Base-by-base conservation (phyloP, 2,329 filamentous ascomycete species). In the Aspergillus eucalypticola region DNA sequence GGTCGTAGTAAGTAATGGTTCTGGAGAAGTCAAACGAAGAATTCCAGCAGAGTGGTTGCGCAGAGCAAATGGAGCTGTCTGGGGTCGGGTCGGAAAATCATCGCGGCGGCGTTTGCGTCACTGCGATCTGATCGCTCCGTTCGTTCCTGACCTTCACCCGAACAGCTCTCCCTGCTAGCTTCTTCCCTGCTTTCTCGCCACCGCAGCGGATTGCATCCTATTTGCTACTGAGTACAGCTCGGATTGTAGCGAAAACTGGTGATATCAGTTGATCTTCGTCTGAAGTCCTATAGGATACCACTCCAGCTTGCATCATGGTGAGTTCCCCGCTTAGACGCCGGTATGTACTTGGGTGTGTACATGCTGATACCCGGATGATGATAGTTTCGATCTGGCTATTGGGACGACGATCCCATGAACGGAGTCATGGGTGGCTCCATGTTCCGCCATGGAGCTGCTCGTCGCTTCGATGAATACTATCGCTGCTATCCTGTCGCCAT, bases 381-480 rank as follows among this genome's bases (percentile, higher is more conserved):
- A 19, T 57, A 81, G 78, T 81, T 77, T 74, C 74, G 79, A 65
- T 69, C 76, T 61, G 76, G 76, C 60, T 85, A 79, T 72, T 84
- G 81, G 76, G 78, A 82, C 59, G 81, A 84, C 67, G 84, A 81
- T 63, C 75, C 77, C 49, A 80, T 81, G 78, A 77, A 79, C 6
- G 78, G 81, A 60, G 81, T 85, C 71, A 82, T 85, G 62, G 81
- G 83, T 62, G 76, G 79, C 13, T 79, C 81, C 60, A 82, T 86
- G 76, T 73, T 84, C 61, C 80, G 80, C 38, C 81, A 79, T 64
- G 73, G 75, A 46, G 79, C 77, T 54, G 82, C 78, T 68, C 90
- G 92, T 69, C 91, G 93, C 62, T 99, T 99, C 81, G 94, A 99
- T 77, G 95, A 99, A 78, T 98, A 96, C 81, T 98, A 97, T 79